A percentile compares a stretch with the other conserved stretches of the same genome.
phyloP scores from a whole-genome alignment of 2,329 filamentous ascomycete genomes.

The Neopestalotiopsis rosae region DNA sequence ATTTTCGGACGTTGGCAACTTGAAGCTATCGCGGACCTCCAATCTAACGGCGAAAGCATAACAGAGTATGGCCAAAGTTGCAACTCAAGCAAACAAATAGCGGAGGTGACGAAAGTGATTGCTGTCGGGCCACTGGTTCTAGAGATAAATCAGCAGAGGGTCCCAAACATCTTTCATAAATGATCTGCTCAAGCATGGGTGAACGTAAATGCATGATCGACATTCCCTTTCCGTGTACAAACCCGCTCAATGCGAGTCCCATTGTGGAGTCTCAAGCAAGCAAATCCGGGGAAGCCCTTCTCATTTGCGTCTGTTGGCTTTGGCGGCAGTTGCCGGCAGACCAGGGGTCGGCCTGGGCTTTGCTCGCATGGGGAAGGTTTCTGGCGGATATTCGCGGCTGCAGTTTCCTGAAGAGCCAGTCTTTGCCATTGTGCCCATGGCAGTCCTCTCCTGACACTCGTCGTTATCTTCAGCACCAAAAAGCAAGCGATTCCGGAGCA shows the following conservation, averaged over 20 bases:
- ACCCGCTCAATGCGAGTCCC: neutral
- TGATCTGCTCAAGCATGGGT: neutral
- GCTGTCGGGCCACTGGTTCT: neutral
- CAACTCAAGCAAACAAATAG: neutral
- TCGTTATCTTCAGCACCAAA: neutral
- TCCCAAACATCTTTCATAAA: neutral
- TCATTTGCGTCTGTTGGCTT: neutral
- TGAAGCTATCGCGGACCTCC: constrained; percentile 5
- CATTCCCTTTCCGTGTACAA: constrained; percentile 12
- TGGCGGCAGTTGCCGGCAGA: neutral
- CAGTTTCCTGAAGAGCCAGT: neutral
- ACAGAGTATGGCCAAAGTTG: neutral
- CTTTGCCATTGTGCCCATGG: neutral
- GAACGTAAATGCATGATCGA: neutral
- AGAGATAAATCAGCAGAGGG: no score
- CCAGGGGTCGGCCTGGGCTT: neutral
- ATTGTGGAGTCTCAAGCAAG: neutral
- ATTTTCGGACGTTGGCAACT: neutral
- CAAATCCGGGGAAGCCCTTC: neutral
- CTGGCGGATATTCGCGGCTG: neutral
- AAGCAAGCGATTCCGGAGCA: neutral
- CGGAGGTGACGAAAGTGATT: neutral
- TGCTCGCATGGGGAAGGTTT: neutral
- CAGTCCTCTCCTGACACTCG: neutral
- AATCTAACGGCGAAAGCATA: neutral